These are phyloP conservation scores for Lodderomyces parapsilosis DNA, from an alignment of 1,139 yeast genomes.

Conservation along the genomic window DNA sequence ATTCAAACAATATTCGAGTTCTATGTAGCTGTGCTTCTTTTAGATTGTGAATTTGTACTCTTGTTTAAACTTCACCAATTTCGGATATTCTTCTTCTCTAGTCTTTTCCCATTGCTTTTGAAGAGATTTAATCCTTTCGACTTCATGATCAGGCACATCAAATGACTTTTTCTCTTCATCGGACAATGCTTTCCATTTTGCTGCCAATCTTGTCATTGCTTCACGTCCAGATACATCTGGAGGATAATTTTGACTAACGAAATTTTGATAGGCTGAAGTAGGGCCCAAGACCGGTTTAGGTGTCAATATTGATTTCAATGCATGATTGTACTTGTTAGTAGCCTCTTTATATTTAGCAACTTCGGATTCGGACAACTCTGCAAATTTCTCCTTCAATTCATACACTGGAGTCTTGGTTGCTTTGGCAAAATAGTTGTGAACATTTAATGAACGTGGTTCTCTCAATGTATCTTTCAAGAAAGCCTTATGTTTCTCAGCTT, in stretches of 20 bases:
- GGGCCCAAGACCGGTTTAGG: slow-evolving; percentile 43
- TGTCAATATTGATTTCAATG: slow-evolving; percentile 23
- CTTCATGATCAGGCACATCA: slow-evolving; percentile 19
- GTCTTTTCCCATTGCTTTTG: slow-evolving; percentile 29
- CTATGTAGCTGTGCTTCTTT: neutral
- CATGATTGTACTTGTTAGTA: slow-evolving; percentile 30
- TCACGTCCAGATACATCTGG: slow-evolving; percentile 26
- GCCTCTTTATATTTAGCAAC: slow-evolving; percentile 22
- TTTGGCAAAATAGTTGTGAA: slow-evolving; percentile 15
- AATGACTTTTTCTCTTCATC: slow-evolving; percentile 30
- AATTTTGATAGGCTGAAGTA: slow-evolving; percentile 30
- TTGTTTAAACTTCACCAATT: slow-evolving; percentile 10
- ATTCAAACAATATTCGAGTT: neutral
- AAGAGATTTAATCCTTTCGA: slow-evolving; percentile 17
- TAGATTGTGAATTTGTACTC: slow-evolving; percentile 4
- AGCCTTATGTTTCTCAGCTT: slow-evolving; percentile 12
- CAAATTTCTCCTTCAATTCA: slow-evolving; percentile 11
- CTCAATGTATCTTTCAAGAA: slow-evolving; percentile 11
- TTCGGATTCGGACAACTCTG: slow-evolving; percentile 22
- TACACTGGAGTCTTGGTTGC: slow-evolving; percentile 15
- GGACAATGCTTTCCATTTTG: slow-evolving; percentile 31
- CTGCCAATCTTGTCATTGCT: slow-evolving; percentile 25
- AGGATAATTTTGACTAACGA: slow-evolving; percentile 28
- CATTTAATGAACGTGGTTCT: slow-evolving; percentile 4
- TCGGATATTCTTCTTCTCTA: slow-evolving; percentile 24